Percentiles rank a stretch among this genome's conserved stretches.
Evolutionary conservation across 139 green algal genomes (phyloP).

Genomic region (Auxenochlorella pyrenoidosa): DNA sequence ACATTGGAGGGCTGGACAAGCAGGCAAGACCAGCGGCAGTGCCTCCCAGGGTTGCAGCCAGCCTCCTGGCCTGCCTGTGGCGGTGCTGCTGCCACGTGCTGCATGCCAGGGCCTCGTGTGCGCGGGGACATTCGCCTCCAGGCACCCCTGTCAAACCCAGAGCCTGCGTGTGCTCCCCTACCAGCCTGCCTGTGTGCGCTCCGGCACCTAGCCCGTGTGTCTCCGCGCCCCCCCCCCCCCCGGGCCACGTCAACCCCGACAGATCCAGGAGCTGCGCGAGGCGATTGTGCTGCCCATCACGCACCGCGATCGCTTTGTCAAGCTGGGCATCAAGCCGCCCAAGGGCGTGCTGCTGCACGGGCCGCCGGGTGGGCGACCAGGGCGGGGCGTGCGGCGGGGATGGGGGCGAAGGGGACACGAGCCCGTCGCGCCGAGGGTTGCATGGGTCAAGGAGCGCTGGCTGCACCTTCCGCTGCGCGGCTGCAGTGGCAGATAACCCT

Average conservation of each 20-base stretch:
- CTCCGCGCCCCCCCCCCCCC: no score
- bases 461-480: no score
- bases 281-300: slow-evolving; percentile 99
- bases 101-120: neutral
- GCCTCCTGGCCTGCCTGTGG: no score
- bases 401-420: neutral
- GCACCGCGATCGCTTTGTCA: slow-evolving; percentile 93
- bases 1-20: slow-evolving; percentile 77
- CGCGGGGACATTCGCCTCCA: no score
- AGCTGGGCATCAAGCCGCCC: slow-evolving; percentile 95
- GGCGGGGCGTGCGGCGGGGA: neutral
- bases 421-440: no score
- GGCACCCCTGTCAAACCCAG: no score
- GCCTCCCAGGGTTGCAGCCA: neutral
- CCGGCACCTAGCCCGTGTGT: no score
- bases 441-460: no score
- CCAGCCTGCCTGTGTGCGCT: no score
- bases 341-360: slow-evolving; percentile 96
- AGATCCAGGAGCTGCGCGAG: slow-evolving; percentile 99
- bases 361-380: slow-evolving; percentile 56
- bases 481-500: no score
- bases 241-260: slow-evolving; percentile 14
- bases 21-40: neutral
- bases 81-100: neutral
- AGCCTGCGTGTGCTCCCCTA: no score